phyloP scores from a whole-genome alignment of 2,329 filamentous ascomycete species.

The Phialophora verrucosa region DNA sequence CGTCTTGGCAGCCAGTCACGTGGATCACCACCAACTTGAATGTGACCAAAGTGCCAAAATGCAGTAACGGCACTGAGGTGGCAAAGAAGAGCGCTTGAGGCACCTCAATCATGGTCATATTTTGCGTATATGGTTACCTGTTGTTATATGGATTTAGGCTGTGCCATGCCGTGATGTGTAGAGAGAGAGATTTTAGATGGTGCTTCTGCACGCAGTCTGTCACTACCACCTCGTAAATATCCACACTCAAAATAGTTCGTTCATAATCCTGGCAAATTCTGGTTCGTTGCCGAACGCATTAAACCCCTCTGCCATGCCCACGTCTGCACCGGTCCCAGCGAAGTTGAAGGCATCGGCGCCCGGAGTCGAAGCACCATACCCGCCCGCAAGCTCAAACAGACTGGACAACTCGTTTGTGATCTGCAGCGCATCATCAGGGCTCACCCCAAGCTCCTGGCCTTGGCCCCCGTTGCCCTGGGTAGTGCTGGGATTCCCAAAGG shows the following conservation, averaged over 20 bases:
- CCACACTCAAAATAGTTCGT: constrained; percentile 60
- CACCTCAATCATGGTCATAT: neutral
- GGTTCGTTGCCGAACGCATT: constrained; percentile 60
- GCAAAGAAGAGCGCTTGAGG: neutral
- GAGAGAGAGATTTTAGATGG: neutral
- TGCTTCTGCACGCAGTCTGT: neutral
- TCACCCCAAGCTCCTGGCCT: constrained; percentile 54
- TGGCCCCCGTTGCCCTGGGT: constrained; percentile 39
- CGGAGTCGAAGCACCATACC: constrained; percentile 48
- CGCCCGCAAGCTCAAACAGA: constrained; percentile 68
- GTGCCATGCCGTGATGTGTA: neutral
- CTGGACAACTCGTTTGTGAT: constrained; percentile 66
- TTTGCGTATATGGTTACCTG: neutral
- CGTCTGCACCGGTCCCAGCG: constrained; percentile 43
- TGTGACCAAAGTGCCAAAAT: neutral
- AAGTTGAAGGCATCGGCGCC: constrained; percentile 43
- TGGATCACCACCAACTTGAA: neutral
- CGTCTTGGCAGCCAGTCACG: constrained; percentile 6
- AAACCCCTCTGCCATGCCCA: constrained; percentile 29
- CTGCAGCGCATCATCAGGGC: constrained; percentile 64
- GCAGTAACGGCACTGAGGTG: neutral
- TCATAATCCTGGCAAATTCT: constrained; percentile 64
- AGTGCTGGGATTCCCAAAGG: constrained; percentile 47
- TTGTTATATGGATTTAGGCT: neutral
- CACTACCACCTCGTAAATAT: neutral